Percentiles rank a stretch among this genome's conserved stretches.
Evolutionary conservation across 805 yeast genomes (phyloP).

Genomic region (Osmozyma mogii): DNA sequence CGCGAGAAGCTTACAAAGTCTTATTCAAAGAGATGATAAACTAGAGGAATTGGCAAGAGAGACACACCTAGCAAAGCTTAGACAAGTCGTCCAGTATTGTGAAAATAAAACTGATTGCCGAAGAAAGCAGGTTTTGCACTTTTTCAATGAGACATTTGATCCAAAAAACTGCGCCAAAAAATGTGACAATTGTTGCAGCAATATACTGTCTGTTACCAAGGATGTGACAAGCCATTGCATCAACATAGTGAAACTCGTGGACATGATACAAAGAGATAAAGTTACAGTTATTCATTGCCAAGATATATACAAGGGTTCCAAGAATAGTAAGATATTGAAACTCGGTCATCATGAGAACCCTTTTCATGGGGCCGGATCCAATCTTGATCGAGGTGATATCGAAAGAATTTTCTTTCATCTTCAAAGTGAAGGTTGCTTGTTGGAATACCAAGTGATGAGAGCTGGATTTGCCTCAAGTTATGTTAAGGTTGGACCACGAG

Average conservation of each 20-base stretch:
- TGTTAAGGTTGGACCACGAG: slow-evolving; percentile 53
- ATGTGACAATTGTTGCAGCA: slow-evolving; percentile 77
- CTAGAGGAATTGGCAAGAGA: slow-evolving; percentile 58
- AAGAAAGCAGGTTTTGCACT: slow-evolving; percentile 78
- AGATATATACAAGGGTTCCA: slow-evolving; percentile 74
- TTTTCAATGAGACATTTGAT: slow-evolving; percentile 79
- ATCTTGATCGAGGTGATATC: slow-evolving; percentile 55
- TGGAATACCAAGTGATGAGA: slow-evolving; percentile 66
- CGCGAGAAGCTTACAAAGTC: slow-evolving; percentile 63
- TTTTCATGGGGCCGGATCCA: slow-evolving; percentile 67
- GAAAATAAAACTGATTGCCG: slow-evolving; percentile 89
- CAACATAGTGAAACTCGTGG: slow-evolving; percentile 52
- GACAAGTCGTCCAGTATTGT: slow-evolving; percentile 85
- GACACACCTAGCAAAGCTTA: slow-evolving; percentile 65
- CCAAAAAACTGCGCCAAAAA: slow-evolving; percentile 53
- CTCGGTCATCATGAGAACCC: slow-evolving; percentile 53
- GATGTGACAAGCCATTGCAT: slow-evolving; percentile 66
- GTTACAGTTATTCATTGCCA: slow-evolving; percentile 78
- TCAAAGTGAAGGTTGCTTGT: slow-evolving; percentile 54
- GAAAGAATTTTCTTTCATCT: slow-evolving; percentile 80
- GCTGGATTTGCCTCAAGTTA: slow-evolving; percentile 81
- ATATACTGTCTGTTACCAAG: slow-evolving; percentile 34
- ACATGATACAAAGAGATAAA: slow-evolving; percentile 43
- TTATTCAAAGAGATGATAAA: slow-evolving; percentile 72
- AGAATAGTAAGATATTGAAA: slow-evolving; percentile 48